A percentile compares a stretch with the other conserved stretches of the same genome.
Evolutionary conservation across 106 monocot species (phyloP).

Genomic region (Acorus calamus): DNA sequence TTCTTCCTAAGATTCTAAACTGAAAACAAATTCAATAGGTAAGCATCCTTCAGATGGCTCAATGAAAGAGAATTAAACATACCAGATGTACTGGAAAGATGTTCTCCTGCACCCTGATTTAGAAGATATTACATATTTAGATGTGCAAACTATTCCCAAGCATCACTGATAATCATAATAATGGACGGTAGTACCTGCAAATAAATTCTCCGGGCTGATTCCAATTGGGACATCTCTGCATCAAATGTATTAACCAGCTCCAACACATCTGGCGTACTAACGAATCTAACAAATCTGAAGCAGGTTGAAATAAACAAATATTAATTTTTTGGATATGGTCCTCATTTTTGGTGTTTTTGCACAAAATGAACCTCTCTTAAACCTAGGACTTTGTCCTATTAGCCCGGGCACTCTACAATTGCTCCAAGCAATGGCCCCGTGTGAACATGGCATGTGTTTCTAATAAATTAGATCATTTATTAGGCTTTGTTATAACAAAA

Average conservation of each 20-base stretch:
- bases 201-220: conserved; percentile 83
- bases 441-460: too few relatives aligned
- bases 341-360: too few relatives aligned
- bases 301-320: not conserved
- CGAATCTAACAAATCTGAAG: conserved; percentile 89
- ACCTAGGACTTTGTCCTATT: not conserved
- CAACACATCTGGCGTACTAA: conserved; percentile 93
- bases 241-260: conserved; percentile 84
- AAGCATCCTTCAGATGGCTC: too few relatives aligned
- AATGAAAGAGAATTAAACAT: not conserved
- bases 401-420: too few relatives aligned
- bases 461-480: too few relatives aligned
- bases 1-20: too few relatives aligned
- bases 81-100: conserved; percentile 27
- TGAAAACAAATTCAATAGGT: too few relatives aligned
- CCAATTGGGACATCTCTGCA: conserved; percentile 88
- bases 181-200: conserved; percentile 29
- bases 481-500: not conserved
- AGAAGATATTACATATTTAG: conserved; percentile 16
- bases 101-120: conserved; percentile 46
- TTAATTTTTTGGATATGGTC: too few relatives aligned
- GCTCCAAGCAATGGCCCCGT: too few relatives aligned
- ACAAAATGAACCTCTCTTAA: not conserved
- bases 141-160: not conserved
- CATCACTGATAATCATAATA: not conserved